These are phyloP conservation scores for Rhizopogon salebrosus DNA, from an alignment of 768 basidiomycete species.

Conservation along the genomic window DNA sequence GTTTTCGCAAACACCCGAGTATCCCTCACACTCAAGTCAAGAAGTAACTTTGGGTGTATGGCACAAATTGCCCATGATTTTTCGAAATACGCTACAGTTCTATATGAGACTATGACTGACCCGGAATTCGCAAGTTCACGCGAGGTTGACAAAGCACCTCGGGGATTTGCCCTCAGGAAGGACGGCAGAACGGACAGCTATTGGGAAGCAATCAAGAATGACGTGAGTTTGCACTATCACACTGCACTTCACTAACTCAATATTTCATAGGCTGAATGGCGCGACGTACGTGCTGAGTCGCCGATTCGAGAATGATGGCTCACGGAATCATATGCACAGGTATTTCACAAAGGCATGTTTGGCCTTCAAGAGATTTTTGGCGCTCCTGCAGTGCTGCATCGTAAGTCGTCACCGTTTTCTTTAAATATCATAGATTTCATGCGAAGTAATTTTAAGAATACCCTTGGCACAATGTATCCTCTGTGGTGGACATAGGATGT, in stretches of 20 bases:
- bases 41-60: slow-evolving; percentile 8
- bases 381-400: slow-evolving; percentile 17
- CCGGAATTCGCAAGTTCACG: slow-evolving; percentile 19
- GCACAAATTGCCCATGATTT: slow-evolving; percentile 6
- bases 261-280: slow-evolving; percentile 8
- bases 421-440: not conserved
- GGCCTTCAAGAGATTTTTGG: slow-evolving; percentile 18
- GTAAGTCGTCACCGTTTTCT: slow-evolving; percentile 5
- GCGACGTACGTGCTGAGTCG: slow-evolving; percentile 5
- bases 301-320: not conserved
- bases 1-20: slow-evolving; percentile 30
- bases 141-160: slow-evolving; percentile 15
- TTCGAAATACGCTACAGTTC: slow-evolving; percentile 7
- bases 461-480: slow-evolving; percentile 20
- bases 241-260: not conserved
- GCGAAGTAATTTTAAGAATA: slow-evolving; percentile 10
- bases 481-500: slow-evolving; percentile 25
- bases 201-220: slow-evolving; percentile 19
- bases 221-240: slow-evolving; percentile 11
- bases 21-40: slow-evolving; percentile 20
- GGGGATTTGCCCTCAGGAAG: slow-evolving; percentile 15
- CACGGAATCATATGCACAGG: slow-evolving; percentile 7
- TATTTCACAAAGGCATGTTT: slow-evolving; percentile 19
- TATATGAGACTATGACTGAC: slow-evolving; percentile 22
- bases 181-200: slow-evolving; percentile 11